Percentiles rank a stretch among this genome's conserved stretches.
Evolutionary conservation across 1,139 yeast species (phyloP).

Genomic region (Saccharomyces hybrid): DNA sequence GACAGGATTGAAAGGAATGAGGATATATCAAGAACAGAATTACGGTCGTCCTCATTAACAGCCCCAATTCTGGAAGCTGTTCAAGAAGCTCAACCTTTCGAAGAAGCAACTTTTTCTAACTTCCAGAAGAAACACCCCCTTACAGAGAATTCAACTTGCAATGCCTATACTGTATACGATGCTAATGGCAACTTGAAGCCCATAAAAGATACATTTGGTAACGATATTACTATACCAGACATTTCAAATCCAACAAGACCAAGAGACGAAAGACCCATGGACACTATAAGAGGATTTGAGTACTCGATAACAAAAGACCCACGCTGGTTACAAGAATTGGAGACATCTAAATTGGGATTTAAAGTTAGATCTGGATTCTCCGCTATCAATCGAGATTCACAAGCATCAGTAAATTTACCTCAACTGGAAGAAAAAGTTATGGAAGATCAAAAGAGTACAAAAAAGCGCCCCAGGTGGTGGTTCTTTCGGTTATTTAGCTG

Average conservation of each 20-base stretch:
- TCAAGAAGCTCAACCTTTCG: slow-evolving; percentile 93
- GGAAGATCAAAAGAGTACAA: not conserved
- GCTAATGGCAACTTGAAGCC: slow-evolving; percentile 31
- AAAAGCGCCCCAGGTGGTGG: slow-evolving; percentile 7
- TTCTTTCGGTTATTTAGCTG: not conserved
- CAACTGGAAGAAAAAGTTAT: not conserved
- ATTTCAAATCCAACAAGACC: slow-evolving; percentile 86
- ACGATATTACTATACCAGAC: slow-evolving; percentile 66
- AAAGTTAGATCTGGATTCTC: slow-evolving; percentile 46
- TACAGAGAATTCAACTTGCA: slow-evolving; percentile 16
- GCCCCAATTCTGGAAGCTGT: slow-evolving; percentile 61
- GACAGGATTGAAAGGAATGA: not conserved
- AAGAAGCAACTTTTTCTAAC: slow-evolving; percentile 48
- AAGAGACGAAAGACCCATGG: slow-evolving; percentile 91
- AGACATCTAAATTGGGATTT: slow-evolving; percentile 73
- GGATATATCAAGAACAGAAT: not conserved
- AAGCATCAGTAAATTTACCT: not conserved
- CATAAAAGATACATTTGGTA: slow-evolving; percentile 74
- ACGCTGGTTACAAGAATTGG: slow-evolving; percentile 69
- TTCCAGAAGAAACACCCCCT: slow-evolving; percentile 20
- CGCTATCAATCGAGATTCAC: not conserved
- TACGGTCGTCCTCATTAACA: not conserved
- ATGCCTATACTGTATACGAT: slow-evolving; percentile 2
- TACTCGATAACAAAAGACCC: slow-evolving; percentile 87
- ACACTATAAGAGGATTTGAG: slow-evolving; percentile 88